Percentiles rank a stretch among this genome's conserved stretches.
These are phyloP conservation scores for Dichotomopilus funicola DNA, from an alignment of 2,329 filamentous ascomycete genomes.

Conservation along the genomic window DNA sequence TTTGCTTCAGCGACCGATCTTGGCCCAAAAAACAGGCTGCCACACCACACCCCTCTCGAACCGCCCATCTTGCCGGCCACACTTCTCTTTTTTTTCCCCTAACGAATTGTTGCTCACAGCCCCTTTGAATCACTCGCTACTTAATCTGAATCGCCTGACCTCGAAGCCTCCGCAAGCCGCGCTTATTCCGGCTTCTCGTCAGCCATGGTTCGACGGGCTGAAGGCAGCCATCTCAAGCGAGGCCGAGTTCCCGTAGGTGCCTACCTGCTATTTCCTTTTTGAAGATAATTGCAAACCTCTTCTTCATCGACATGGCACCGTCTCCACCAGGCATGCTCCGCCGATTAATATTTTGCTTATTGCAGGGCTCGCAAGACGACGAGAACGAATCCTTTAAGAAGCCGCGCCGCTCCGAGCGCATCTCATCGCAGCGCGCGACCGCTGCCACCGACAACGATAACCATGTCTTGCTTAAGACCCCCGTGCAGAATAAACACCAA, in stretches of 20 bases:
- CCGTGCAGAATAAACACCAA: constrained; percentile 57
- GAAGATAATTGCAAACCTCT: neutral
- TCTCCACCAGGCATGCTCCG: constrained; percentile 20
- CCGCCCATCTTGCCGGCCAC: neutral
- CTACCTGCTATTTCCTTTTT: constrained; percentile 3
- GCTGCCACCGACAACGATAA: constrained; percentile 7
- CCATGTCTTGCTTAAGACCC: constrained; percentile 41
- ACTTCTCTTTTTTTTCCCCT: neutral
- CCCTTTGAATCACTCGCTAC: neutral
- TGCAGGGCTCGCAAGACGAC: constrained; percentile 60
- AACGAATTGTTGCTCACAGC: constrained; percentile 6
- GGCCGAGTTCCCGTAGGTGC: constrained; percentile 48
- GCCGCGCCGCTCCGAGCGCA: constrained; percentile 68
- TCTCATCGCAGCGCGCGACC: constrained; percentile 41
- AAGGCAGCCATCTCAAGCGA: constrained; percentile 83
- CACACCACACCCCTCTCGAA: neutral
- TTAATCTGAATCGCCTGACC: neutral
- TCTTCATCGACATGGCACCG: constrained; percentile 20
- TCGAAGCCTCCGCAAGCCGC: neutral
- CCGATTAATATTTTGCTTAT: constrained; percentile 24
- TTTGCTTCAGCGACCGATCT: neutral
- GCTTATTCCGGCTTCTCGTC: constrained; percentile 28
- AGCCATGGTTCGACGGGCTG: constrained; percentile 36
- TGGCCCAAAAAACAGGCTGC: neutral
- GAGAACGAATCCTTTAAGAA: constrained; percentile 66